These are phyloP conservation scores for Blastobotrys parvus DNA, from an alignment of 805 yeast genomes.

Conservation along the genomic window DNA sequence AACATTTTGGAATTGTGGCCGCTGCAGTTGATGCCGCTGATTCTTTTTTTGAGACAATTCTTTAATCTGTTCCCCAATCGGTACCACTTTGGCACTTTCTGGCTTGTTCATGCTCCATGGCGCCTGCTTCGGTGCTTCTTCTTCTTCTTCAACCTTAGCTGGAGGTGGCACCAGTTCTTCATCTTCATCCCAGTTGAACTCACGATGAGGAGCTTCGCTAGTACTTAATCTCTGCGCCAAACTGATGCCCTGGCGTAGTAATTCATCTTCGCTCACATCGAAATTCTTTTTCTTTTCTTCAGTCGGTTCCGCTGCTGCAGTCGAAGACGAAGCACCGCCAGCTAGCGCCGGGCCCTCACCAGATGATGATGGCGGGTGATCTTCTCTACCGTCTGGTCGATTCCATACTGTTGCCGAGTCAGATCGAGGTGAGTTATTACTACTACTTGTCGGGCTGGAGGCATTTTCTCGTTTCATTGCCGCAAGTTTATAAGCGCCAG, in stretches of 20 bases:
- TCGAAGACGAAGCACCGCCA: conserved; percentile 1
- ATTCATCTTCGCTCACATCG: conserved; percentile 27
- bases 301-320: not conserved
- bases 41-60: conserved; percentile 14
- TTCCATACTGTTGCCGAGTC: conserved; percentile 19
- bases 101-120: conserved; percentile 14
- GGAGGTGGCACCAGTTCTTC: conserved; percentile 19
- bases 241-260: conserved; percentile 28
- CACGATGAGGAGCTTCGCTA: conserved; percentile 14
- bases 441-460: conserved; percentile 6
- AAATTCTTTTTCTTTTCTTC: conserved; percentile 5
- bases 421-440: conserved; percentile 9
- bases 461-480: conserved; percentile 18
- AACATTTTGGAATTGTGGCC: conserved; percentile 1
- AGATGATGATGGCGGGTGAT: conserved; percentile 3
- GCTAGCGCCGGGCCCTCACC: too few relatives aligned
- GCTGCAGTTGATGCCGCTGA: conserved; percentile 6
- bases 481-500: conserved; percentile 22
- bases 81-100: conserved; percentile 9
- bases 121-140: conserved; percentile 7
- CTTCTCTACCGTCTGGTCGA: conserved; percentile 5
- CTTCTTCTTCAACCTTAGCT: conserved; percentile 2
- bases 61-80: conserved; percentile 20
- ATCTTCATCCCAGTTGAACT: conserved; percentile 31
- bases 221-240: conserved; percentile 26